Percentiles rank a stretch among this genome's conserved stretches.
phyloP scores from a whole-genome alignment of 257 asterid genomes.

The Primulina huaijiensis region DNA sequence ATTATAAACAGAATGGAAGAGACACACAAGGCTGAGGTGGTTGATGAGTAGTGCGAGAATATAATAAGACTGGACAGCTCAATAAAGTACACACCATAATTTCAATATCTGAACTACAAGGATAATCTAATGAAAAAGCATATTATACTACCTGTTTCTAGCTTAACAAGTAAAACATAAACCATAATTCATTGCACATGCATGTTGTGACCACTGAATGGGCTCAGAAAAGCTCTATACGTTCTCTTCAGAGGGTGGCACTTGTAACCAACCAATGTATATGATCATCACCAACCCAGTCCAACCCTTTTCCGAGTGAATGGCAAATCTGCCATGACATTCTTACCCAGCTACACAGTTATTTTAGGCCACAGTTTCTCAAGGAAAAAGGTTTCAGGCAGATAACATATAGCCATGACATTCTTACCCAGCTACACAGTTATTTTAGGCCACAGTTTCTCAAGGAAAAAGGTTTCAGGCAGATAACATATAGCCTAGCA shows the following conservation, averaged over 20 bases:
- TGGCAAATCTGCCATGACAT: neutral
- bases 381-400: neutral
- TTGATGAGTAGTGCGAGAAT: neutral
- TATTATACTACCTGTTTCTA: neutral
- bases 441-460: neutral
- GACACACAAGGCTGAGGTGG: neutral
- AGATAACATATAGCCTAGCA: too few relatives aligned
- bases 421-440: neutral
- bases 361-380: neutral
- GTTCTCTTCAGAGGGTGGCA: neutral
- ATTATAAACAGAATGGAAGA: neutral
- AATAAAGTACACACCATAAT: neutral
- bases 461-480: neutral
- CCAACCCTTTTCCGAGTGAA: neutral
- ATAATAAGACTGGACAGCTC: constrained; percentile 2
- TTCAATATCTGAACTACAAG: neutral
- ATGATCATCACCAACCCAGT: neutral
- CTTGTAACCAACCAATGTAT: neutral
- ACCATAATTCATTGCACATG: neutral
- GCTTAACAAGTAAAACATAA: neutral
- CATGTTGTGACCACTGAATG: neutral
- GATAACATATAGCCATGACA: too few relatives aligned
- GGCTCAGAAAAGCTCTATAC: neutral
- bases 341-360: neutral
- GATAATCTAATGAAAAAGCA: neutral